These are phyloP conservation scores for Nemania bipapillata DNA, from an alignment of 2,329 filamentous ascomycete genomes.

Conservation along the genomic window DNA sequence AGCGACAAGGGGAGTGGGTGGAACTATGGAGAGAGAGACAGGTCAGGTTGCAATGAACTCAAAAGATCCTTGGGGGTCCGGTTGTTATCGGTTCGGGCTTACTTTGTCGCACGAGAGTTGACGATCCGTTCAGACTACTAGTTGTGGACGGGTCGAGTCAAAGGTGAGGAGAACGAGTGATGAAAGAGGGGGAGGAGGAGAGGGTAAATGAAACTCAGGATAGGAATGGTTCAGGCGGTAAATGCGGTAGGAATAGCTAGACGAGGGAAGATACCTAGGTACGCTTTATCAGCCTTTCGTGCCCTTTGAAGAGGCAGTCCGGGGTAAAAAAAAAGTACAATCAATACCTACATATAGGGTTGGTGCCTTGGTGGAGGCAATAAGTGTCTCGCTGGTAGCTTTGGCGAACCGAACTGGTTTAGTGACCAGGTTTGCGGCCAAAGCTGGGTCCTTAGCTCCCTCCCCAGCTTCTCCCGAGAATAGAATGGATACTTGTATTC, in stretches of 20 bases:
- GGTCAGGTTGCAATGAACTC: conserved; percentile 35
- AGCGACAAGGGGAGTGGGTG: conserved; percentile 29
- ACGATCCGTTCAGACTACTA: conserved; percentile 40
- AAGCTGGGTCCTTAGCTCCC: conserved; percentile 17
- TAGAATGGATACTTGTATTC: conserved; percentile 10
- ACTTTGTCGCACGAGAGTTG: conserved; percentile 43
- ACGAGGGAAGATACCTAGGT: conserved; percentile 28
- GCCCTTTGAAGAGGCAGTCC: conserved; percentile 7
- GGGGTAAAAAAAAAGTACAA: conserved; percentile 18
- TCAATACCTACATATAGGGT: neutral
- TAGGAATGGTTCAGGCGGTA: conserved; percentile 27
- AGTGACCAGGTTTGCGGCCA: conserved; percentile 29
- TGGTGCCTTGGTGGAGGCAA: conserved; percentile 26
- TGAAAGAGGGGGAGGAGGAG: conserved; percentile 33
- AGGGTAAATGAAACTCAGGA: conserved; percentile 13
- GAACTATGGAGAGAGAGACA: conserved; percentile 28
- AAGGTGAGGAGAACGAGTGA: conserved; percentile 26
- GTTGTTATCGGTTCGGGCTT: conserved; percentile 43
- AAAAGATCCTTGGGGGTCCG: conserved; percentile 38
- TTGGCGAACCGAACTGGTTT: conserved; percentile 20
- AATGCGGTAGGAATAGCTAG: conserved; percentile 27
- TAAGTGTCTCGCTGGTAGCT: conserved; percentile 10
- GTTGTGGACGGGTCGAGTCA: conserved; percentile 33
- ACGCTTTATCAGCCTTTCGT: conserved; percentile 35
- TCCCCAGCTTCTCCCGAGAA: conserved; percentile 32